These are phyloP conservation scores for Candida ulmi DNA, from an alignment of 805 yeast genomes.

Conservation along the genomic window DNA sequence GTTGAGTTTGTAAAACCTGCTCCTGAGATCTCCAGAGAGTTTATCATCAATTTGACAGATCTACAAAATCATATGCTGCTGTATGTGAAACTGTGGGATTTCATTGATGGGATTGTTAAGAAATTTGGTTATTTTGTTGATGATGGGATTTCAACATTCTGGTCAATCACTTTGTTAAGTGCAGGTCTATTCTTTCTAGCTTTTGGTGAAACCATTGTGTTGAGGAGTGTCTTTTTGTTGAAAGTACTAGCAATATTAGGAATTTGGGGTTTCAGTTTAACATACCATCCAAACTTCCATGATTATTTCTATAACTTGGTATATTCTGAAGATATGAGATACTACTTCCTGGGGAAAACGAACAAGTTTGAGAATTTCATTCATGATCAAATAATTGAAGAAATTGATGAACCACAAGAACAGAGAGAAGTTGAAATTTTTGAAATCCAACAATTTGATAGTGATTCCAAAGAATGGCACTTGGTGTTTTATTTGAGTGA, in stretches of 20 bases:
- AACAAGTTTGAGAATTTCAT: slow-evolving; percentile 43
- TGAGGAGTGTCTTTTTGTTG: slow-evolving; percentile 27
- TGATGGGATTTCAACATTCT: slow-evolving; percentile 50
- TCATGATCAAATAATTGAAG: slow-evolving; percentile 23
- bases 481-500: slow-evolving; percentile 53
- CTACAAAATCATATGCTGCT: slow-evolving; percentile 73
- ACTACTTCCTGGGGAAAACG: slow-evolving; percentile 40
- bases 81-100: slow-evolving; percentile 60
- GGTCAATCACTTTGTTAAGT: slow-evolving; percentile 36
- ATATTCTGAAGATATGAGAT: slow-evolving; percentile 61
- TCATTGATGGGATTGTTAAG: slow-evolving; percentile 38
- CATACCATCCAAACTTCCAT: slow-evolving; percentile 51
- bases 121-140: slow-evolving; percentile 61
- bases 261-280: slow-evolving; percentile 45
- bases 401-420: slow-evolving; percentile 35
- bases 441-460: slow-evolving; percentile 56
- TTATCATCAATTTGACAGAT: slow-evolving; percentile 73
- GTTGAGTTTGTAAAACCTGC: slow-evolving; percentile 61
- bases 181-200: slow-evolving; percentile 26
- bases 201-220: slow-evolving; percentile 24
- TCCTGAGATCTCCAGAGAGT: slow-evolving; percentile 75
- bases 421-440: slow-evolving; percentile 54
- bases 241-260: slow-evolving; percentile 28
- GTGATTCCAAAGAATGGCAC: slow-evolving; percentile 53
- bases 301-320: slow-evolving; percentile 39